Evolutionary conservation across 1,139 yeast genomes (phyloP), one percentile per base, ranked within the genome.

Genomic region (Suhomyces bokatorum): DNA sequence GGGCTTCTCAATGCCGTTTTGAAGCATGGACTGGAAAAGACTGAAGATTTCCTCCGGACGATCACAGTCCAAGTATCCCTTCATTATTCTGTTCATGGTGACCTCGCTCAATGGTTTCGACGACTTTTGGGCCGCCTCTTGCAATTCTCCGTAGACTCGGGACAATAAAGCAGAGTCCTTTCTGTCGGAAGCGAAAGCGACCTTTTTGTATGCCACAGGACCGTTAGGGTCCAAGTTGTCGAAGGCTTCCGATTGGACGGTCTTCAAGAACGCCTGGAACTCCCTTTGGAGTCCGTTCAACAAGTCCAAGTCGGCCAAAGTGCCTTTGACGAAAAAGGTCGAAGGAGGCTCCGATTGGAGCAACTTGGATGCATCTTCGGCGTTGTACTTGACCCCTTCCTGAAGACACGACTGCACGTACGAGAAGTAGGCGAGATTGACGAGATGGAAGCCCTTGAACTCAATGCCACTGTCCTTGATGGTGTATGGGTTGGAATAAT

Each of bases 221-320:
- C 73, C 66, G 49, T 72, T 72, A 14, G 77, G 75, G 52, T 73
- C 71, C 49, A 69, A 54, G 32, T 57, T 56, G 35, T 57, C 56
- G 27, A 48, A 42, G 8, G 47, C 46, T 22, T 50, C 44, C 17
- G 50, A 40, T 16, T 50, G 47, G 20, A 61, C 52, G 1, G 42
- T 42, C 33, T 37, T 40, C 12, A 45, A 33, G 28, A 62, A 62
- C 28, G 37, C 43, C 31, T 48, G 48, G 43, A 50, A 47, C 30
- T 60, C 63, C 4, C 44, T 46, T 11, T 43, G 32, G 35, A 48
- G 52, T n/a, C 35, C 33, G 9, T 47, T 48, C 8, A 38, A 40
- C 28, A 58, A 42, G 8, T 47, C 50, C 42, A 48, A 40, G 6
- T 55, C 55, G 30, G 37, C 35, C 32, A 62, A 47, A 9, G 58